Percentiles rank a stretch among this genome's conserved stretches.
Evolutionary conservation across 2,329 filamentous ascomycete species (phyloP).

Genomic region (Diaporthe batatas): DNA sequence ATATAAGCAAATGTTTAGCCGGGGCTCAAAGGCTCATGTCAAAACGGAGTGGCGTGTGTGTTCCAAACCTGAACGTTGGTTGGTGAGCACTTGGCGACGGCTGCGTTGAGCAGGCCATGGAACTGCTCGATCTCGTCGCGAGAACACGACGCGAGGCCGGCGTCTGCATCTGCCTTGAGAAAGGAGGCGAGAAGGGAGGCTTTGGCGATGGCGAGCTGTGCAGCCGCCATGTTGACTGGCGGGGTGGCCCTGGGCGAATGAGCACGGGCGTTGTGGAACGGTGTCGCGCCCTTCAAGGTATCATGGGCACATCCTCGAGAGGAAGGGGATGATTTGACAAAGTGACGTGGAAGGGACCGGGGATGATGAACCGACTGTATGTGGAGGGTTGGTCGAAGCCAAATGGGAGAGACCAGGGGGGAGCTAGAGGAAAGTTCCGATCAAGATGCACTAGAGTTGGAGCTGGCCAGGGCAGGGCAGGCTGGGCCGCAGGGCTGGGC

Average conservation of each 20-base stretch:
- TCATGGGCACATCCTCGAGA: slow-evolving; percentile 14
- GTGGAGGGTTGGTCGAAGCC: slow-evolving; percentile 7
- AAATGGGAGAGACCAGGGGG: not conserved
- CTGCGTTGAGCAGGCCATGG: slow-evolving; percentile 73
- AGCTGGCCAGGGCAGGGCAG: slow-evolving; percentile 25
- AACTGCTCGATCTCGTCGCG: slow-evolving; percentile 79
- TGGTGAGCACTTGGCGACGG: slow-evolving; percentile 79
- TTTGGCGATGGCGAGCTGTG: slow-evolving; percentile 82
- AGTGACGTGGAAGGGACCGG: not conserved
- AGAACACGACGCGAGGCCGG: slow-evolving; percentile 62
- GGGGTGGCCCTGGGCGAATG: not conserved
- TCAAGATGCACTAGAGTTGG: slow-evolving; percentile 15
- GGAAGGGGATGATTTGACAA: not conserved
- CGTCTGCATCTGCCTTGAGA: slow-evolving; percentile 78
- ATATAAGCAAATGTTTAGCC: slow-evolving; percentile 55
- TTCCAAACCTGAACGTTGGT: slow-evolving; percentile 90
- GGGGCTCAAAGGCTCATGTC: slow-evolving; percentile 44
- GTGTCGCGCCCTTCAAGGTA: slow-evolving; percentile 25
- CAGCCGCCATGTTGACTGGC: slow-evolving; percentile 68
- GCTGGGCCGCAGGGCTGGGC: slow-evolving; percentile 15
- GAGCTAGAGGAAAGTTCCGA: slow-evolving; percentile 31
- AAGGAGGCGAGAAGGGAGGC: slow-evolving; percentile 82
- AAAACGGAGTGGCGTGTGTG: slow-evolving; percentile 48
- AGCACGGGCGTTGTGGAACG: not conserved
- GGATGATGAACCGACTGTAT: slow-evolving; percentile 4